Conservation (phyloP, 2,329 filamentous ascomycete species). For the Lecanoromycetidae sp. region DNA sequence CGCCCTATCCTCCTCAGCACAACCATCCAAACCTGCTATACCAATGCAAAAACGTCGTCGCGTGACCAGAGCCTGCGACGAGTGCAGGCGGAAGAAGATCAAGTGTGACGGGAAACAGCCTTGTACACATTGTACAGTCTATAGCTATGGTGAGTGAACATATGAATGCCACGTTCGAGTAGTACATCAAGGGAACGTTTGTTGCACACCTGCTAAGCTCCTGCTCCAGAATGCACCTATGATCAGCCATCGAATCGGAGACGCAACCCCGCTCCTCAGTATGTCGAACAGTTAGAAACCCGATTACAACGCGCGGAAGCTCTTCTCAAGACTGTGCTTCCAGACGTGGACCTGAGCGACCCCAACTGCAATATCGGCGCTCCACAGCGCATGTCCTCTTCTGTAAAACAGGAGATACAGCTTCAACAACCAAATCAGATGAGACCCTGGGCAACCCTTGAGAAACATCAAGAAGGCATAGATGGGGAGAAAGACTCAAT, state of each 20-base stretch:
- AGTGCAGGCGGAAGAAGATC: constrained; percentile 75
- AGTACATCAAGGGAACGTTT: background rate
- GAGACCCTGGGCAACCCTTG: constrained; percentile 11
- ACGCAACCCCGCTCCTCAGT: constrained; percentile 81
- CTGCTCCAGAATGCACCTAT: constrained; percentile 68
- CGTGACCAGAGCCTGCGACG: constrained; percentile 70
- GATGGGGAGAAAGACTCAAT: constrained; percentile 51
- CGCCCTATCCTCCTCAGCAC: background rate
- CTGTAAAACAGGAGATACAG: constrained; percentile 33
- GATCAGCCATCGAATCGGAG: constrained; percentile 87
- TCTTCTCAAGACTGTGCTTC: constrained; percentile 65
- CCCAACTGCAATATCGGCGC: constrained; percentile 67
- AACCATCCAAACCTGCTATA: background rate
- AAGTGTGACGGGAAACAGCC: constrained; percentile 80
- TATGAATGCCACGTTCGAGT: background rate
- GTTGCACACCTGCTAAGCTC: background rate
- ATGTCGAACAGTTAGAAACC: constrained; percentile 78
- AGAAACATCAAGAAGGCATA: constrained; percentile 5
- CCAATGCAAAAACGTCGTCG: constrained; percentile 56
- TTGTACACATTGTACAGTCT: constrained; percentile 92
- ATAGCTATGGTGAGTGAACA: constrained; percentile 78
- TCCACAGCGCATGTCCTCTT: constrained; percentile 49
- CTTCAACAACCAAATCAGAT: constrained; percentile 33
- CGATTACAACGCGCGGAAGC: constrained; percentile 73
- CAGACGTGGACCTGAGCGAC: constrained; percentile 74